Base-by-base conservation (phyloP, 2,329 filamentous ascomycete species). In the Corinectria fuckeliana region DNA sequence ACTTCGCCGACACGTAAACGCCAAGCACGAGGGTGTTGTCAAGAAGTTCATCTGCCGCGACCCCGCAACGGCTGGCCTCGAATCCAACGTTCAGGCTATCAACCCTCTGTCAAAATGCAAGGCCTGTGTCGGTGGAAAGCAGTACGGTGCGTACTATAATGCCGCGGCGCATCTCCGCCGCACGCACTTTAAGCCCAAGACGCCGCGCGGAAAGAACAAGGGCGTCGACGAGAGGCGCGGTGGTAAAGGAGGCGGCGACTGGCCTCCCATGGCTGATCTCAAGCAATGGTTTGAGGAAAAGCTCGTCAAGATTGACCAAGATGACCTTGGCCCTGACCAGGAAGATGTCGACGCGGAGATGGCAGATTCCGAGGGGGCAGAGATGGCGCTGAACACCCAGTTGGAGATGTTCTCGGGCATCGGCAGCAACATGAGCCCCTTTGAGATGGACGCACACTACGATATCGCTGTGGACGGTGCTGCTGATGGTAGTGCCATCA, bases 141-240 rank as follows among this genome's bases (percentile, higher is more conserved):
- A 86, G 58, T 98, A 98, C 69, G 91, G 91, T 3, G 91, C 91
- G 14, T 95, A 97, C 78, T 97, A 98, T 78, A 98, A 98, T 70
- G 94, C 93, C 0, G 93, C 93, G 0, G 94, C 93, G 0, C 94
- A 98, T 73, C 83, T 98, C 8, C 86, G 93, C 39, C 88, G 94
- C 49, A 90, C 90, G 0, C 94, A 98, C 74, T 98, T 97, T 81
- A 91, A 90, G 71, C 89, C 81, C 51, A 86, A 85, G 75, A 72
- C 78, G 2, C 71, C 77, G 7, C 79, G 83, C 13, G 77, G 76
- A 32, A 80, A 80, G 69, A 78, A 76, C 44, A 79, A 77, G 68
- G 68, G 60, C 42, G 79, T 14, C 82, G 85, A 69, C 84, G 81
- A 72, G 80, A 83, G 13, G 83, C 83, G 9, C 96, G 86, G 84